Evolutionary conservation across 257 asterid genomes (phyloP).

Genomic region (Solanum chaucha): DNA sequence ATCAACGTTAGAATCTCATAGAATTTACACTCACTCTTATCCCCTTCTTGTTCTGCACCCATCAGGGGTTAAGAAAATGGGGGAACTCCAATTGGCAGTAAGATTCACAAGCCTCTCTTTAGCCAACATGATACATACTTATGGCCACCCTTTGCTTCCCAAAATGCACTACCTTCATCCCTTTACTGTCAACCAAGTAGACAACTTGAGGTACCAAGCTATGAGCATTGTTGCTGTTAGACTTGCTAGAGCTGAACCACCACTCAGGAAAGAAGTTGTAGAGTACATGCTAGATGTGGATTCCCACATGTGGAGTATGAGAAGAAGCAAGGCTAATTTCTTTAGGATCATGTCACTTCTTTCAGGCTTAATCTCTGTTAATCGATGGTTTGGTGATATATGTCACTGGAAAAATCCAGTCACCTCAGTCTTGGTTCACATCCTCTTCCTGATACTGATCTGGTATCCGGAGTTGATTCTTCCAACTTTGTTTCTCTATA

Average conservation of each 20-base stretch:
- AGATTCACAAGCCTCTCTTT: slow-evolving; percentile 56
- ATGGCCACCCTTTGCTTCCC: slow-evolving; percentile 53
- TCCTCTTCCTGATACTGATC: slow-evolving; percentile 45
- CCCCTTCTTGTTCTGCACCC: slow-evolving; percentile 68
- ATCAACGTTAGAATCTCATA: slow-evolving; percentile 50
- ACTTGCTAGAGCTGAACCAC: slow-evolving; percentile 69
- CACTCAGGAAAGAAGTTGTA: slow-evolving; percentile 62
- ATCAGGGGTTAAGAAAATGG: slow-evolving; percentile 69
- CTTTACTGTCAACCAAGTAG: slow-evolving; percentile 55
- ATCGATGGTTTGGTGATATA: slow-evolving; percentile 44
- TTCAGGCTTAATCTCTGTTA: slow-evolving; percentile 33
- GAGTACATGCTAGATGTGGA: slow-evolving; percentile 70
- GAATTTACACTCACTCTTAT: slow-evolving; percentile 46
- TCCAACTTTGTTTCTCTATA: slow-evolving; percentile 52
- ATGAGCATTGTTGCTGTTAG: slow-evolving; percentile 57
- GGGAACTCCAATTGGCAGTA: slow-evolving; percentile 56
- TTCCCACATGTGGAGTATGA: slow-evolving; percentile 81
- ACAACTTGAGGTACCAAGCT: slow-evolving; percentile 55
- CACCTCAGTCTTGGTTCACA: slow-evolving; percentile 51
- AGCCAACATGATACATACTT: slow-evolving; percentile 37
- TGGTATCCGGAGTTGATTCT: slow-evolving; percentile 66
- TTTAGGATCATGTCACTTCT: slow-evolving; percentile 50
- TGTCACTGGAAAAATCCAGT: slow-evolving; percentile 52
- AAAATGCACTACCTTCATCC: slow-evolving; percentile 75
- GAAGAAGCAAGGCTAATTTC: slow-evolving; percentile 73